Percentiles rank a stretch among this genome's conserved stretches.
phyloP scores from a whole-genome alignment of 78 protist species.

The Dictyostelium capitatum region DNA sequence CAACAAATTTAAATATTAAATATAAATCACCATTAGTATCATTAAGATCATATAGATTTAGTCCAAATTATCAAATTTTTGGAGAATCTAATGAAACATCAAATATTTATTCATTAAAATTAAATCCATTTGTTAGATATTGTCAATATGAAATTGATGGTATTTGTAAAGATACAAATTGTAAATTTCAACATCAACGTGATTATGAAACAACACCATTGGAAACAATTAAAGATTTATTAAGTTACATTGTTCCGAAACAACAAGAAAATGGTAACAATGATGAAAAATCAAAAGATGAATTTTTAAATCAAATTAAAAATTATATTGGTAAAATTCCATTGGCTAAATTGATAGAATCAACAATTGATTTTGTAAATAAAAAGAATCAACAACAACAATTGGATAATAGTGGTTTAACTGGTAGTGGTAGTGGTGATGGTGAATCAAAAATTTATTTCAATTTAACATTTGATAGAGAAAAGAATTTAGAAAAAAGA shows the following conservation, averaged over 20 bases:
- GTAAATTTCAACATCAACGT: conserved; percentile 50
- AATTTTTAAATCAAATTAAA: conserved; percentile 9
- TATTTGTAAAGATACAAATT: conserved; percentile 22
- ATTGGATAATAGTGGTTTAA: not conserved
- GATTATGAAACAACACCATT: conserved; percentile 29
- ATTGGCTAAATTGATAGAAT: not conserved
- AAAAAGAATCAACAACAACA: not conserved
- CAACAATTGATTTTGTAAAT: not conserved
- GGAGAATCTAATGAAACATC: conserved; percentile 1
- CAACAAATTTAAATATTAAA: not conserved
- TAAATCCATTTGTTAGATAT: conserved; percentile 29
- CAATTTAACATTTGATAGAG: not conserved
- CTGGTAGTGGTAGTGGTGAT: not conserved
- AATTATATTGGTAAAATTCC: not conserved
- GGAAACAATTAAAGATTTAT: conserved; percentile 40
- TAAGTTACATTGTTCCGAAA: not conserved
- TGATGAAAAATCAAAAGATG: not conserved
- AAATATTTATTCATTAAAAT: conserved; percentile 19
- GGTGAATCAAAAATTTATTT: not conserved
- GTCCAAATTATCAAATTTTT: not conserved
- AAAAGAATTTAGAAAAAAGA: not conserved
- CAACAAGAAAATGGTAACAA: too few relatives aligned
- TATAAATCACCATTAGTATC: conserved; percentile 46
- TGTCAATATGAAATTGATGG: conserved; percentile 79
- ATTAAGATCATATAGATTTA: conserved; percentile 44